These are phyloP conservation scores for Dovyalis caffra DNA, from an alignment of 345 rosid genomes.

Conservation along the genomic window DNA sequence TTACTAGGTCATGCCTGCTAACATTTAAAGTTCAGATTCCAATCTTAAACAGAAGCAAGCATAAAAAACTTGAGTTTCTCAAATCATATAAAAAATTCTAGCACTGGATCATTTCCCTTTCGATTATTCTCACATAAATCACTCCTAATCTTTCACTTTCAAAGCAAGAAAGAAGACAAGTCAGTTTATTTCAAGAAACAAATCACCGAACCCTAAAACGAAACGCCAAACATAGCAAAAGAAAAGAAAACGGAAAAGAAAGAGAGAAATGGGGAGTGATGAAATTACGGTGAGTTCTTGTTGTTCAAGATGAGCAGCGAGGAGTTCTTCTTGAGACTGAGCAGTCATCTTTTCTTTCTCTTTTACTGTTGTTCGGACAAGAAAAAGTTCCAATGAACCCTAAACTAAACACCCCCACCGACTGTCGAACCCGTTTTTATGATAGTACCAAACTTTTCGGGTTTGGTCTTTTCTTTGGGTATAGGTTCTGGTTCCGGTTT, in stretches of 20 bases:
- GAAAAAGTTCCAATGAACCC: background rate
- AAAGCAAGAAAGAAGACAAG: background rate
- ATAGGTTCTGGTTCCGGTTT: too few species aligned
- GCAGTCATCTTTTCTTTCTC: conserved; percentile 36
- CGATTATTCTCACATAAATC: background rate
- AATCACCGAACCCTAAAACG: too few species aligned
- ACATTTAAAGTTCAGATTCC: background rate
- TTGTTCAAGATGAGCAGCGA: conserved; percentile 56
- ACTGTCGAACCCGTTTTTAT: too few species aligned
- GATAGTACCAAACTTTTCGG: too few species aligned
- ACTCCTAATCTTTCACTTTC: background rate
- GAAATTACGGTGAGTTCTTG: conserved; percentile 52
- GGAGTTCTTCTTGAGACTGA: conserved; percentile 62
- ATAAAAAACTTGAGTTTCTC: background rate
- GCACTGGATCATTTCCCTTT: background rate
- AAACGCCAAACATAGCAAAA: background rate
- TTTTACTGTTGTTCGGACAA: background rate
- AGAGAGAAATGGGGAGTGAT: background rate
- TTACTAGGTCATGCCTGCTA: background rate
- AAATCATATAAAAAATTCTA: background rate
- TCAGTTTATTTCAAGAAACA: background rate
- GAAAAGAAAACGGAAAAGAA: background rate
- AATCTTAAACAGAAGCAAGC: background rate
- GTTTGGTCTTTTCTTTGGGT: too few species aligned
- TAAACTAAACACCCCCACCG: too few species aligned